Evolutionary conservation across 1,139 yeast species (phyloP).

Genomic region (Pichia sp.): DNA sequence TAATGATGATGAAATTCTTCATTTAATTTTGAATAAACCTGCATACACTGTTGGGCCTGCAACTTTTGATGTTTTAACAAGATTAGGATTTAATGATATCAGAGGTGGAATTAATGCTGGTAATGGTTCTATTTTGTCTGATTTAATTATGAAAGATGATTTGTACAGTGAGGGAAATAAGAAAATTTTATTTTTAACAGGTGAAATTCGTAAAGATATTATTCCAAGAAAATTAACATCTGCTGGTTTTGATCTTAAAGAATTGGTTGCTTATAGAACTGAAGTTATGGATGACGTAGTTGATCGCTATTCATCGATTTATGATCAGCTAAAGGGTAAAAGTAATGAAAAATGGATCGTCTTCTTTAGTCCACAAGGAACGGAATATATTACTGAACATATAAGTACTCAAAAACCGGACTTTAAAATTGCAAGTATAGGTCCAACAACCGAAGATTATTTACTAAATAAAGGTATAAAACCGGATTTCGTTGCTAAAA

Average conservation of each 20-base stretch:
- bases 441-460: conserved; percentile 83
- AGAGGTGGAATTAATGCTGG: conserved; percentile 77
- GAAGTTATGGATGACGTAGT: conserved; percentile 42
- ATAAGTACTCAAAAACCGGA: conserved; percentile 28
- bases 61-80: conserved; percentile 53
- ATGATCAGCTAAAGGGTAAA: conserved; percentile 13
- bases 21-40: conserved; percentile 38
- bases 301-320: conserved; percentile 32
- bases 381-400: conserved; percentile 50
- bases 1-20: conserved; percentile 16
- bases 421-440: conserved; percentile 70
- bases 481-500: conserved; percentile 60
- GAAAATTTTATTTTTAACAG: conserved; percentile 73
- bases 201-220: conserved; percentile 75
- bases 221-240: conserved; percentile 56
- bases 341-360: conserved; percentile 53
- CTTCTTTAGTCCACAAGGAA: conserved; percentile 90
- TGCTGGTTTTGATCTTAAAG: conserved; percentile 47
- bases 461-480: conserved; percentile 43
- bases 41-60: conserved; percentile 94
- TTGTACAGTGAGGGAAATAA: conserved; percentile 18
- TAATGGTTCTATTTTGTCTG: conserved; percentile 67
- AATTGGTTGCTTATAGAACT: conserved; percentile 67
- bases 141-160: conserved; percentile 46
- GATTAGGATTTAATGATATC: conserved; percentile 61